phyloP scores from a whole-genome alignment of 441 rosid genomes.

The Pelargonium fulgidum region DNA sequence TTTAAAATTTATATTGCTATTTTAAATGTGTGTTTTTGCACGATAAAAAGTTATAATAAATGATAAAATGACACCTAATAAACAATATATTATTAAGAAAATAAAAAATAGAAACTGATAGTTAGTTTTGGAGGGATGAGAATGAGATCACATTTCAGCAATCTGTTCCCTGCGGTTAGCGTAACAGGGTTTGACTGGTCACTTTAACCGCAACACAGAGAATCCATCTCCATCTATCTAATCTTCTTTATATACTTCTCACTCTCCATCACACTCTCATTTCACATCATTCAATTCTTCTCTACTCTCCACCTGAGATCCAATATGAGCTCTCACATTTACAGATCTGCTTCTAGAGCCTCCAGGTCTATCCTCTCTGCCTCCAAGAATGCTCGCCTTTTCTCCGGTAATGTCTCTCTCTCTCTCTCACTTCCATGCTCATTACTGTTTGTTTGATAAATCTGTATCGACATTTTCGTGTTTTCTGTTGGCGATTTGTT shows the following conservation, averaged over 20 bases:
- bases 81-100: too few relatives aligned
- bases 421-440: not conserved
- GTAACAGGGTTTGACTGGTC: not conserved
- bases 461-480: not conserved
- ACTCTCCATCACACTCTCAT: conserved; percentile 7
- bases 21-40: not conserved
- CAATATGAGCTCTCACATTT: conserved; percentile 62
- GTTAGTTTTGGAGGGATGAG: not conserved
- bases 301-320: not conserved
- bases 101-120: too few relatives aligned
- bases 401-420: conserved; percentile 45
- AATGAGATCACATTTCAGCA: not conserved
- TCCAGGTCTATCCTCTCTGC: conserved; percentile 67
- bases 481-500: not conserved
- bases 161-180: not conserved
- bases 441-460: not conserved
- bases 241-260: not conserved
- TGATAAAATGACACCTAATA: not conserved
- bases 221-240: not conserved
- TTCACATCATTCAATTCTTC: not conserved
- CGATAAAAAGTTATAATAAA: not conserved
- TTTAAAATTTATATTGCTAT: too few relatives aligned
- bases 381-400: conserved; percentile 53
- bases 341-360: conserved; percentile 72
- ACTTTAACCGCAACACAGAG: not conserved